Evolutionary conservation across 1,284 basidiomycete genomes (phyloP), one percentile per base, ranked within the genome.

Genomic region (Neotropicomus parvogracilis): DNA sequence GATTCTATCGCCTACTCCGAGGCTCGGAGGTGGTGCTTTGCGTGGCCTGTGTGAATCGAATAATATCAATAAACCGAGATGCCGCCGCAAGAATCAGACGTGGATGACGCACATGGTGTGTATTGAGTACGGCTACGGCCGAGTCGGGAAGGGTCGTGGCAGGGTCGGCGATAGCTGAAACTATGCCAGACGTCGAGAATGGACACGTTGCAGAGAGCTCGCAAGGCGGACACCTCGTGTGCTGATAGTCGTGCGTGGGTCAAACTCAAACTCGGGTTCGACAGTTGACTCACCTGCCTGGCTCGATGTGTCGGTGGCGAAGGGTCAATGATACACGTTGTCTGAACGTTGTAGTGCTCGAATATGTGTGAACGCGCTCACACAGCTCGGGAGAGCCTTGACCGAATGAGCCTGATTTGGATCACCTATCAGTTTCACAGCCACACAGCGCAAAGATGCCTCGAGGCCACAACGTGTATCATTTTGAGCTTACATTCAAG

Each of bases 1-100:
- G 27, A 85, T 71, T 40, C 38, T 53, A 45, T 77, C 73, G 13
- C 68, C 68, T 5, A 61, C 63, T 11, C 68, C 67, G 19, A 77
- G 54, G 36, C 44, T 60, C 34, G 62, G 54, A 13, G 62, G 53
- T 44, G 40, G 29, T 31, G 38, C 49, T n/a, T 51, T 41, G 19
- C 54, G 52, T 49, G 60, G 52, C 62, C 61, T 63, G 41, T 49
- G 29, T 24, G 32, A 49, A 45, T 36, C 16, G 19, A 39, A 12
- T 19, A 4, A 47, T 27, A 44, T 51, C 44, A 29, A 35, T 36
- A 34, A 35, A 32, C 40, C 33, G 31, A 46, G 38, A 44, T 36
- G 36, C 42, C 26, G 21, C 31, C 28, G 34, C 34, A 47, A 43
- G 29, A 34, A 33, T 38, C 13, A 38, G 24, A 20, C 3, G 33